These are phyloP conservation scores for Triticum turgidum DNA, from an alignment of 176 grass and related monocot genomes.

Conservation along the genomic window DNA sequence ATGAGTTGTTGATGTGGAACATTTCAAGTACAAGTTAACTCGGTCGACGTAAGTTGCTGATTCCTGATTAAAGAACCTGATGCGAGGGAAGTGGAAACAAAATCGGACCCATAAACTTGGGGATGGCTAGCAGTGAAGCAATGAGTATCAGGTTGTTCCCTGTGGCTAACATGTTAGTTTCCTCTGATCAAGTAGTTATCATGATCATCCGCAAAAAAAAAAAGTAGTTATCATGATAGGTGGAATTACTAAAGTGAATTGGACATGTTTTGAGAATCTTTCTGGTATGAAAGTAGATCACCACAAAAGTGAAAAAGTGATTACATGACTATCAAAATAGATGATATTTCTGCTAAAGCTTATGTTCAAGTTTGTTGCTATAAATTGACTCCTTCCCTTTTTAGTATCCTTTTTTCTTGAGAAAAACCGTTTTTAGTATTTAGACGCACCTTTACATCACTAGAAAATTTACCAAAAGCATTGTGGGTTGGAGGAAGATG, in stretches of 20 bases:
- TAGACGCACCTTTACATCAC: neutral
- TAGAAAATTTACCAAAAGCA: neutral
- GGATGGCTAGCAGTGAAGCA: neutral
- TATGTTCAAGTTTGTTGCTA: neutral
- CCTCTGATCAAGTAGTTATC: neutral
- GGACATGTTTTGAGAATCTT: neutral
- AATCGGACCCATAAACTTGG: neutral
- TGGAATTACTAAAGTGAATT: neutral
- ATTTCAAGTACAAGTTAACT: neutral
- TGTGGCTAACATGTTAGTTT: neutral
- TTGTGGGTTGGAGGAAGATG: neutral
- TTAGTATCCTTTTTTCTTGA: neutral
- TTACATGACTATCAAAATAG: neutral
- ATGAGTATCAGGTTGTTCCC: neutral
- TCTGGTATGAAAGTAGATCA: neutral
- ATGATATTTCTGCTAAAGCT: neutral
- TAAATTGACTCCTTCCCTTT: neutral
- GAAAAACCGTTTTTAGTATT: neutral
- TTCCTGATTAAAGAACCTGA: neutral
- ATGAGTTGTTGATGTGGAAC: neutral
- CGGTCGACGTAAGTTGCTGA: neutral
- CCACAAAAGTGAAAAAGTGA: neutral
- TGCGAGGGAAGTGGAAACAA: neutral
- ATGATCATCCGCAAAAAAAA: neutral
- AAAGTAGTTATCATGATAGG: neutral